Base-by-base conservation (phyloP, 2,329 filamentous ascomycete genomes). In the Botrytis deweyae region DNA sequence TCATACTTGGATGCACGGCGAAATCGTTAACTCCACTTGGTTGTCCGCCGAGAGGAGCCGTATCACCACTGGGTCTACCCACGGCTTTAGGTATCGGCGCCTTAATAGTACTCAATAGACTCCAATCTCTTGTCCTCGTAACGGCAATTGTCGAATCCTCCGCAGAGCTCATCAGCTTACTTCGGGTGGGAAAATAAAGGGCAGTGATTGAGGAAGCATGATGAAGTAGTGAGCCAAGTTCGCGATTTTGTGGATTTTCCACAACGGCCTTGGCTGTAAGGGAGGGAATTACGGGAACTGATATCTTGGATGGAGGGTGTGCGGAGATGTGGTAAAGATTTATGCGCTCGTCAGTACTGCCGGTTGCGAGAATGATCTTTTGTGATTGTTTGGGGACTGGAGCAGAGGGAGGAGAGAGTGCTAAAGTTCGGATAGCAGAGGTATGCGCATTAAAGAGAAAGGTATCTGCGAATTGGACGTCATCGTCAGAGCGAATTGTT, bases 391-490 rank as follows among this genome's bases (percentile, higher is more conserved):
- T 89, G 20, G 85, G 86, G 73, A 85, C 81, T 1, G 87, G 85
- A 29, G 87, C 88, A 20, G 93, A 93, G 0, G 92, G 86, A 4
- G 92, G 92, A 14, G 95, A 98, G 75, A 98, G 84, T 38, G 95
- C 94, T 49, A 99, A 87, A 81, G 93, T 97, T 79, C 94, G 92
- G 81, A 99, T 93, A 7, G 96, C 92, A 20, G 95, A 97, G 73
- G 90, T 88, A 84, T 99, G 96, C 22, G 96, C 95, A 81, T 95
- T 93, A 88, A 99, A 98, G 73, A 99, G 88, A 83, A 99, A 99
- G 0, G 93, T 95, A 83, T 98, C 95, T 77, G 93, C 89, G 81
- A 98, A 98, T 70, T 90, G 87, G 72, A 91, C 86, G 25, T 86
- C 81, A 72, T 75, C 78, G 18, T 85, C 80, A 72, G 81, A 77